Evolutionary conservation across 345 rosid genomes (phyloP), one percentile per base, ranked within the genome.

Genomic region (Ceriops decandra): DNA sequence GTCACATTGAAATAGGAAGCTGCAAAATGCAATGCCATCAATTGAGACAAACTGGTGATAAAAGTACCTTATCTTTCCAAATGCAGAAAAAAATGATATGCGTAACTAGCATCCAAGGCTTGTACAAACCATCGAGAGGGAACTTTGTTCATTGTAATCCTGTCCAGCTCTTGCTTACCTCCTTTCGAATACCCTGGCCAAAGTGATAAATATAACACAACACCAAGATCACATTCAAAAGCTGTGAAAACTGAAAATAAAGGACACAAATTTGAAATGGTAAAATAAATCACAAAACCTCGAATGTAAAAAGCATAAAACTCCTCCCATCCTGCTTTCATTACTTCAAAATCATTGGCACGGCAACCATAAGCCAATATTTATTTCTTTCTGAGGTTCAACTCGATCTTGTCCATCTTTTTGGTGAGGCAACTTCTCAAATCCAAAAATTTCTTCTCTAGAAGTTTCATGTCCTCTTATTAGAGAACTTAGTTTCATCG

Each of bases 61-160:
- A 28, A 21, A 28, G 8, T 42, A 91, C 97, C 95, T 91, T 69
- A 93, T 84, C 75, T 87, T 88, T 69, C 97, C 98, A 77, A 30
- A 31, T 31, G 32, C 3, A 31, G 32, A 31, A 31, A 31, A 89
- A 68, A 89, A 31, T 82, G 33, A 92, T 86, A 81, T 91, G 98
- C 24, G 24, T 22, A 22, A 22, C 24, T 22, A 91, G 68, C 91
- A 85, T 80, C 0, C 97, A 93, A 68, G 97, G 97, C 83, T 93
- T 93, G 0, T 0, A 96, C 91, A 52, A 93, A 89, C 98, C 98
- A 91, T 78, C 96, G 77, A 1, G 97, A 93, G 4, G 97, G 98
- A 59, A 87, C 80, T 58, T 92, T 91, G 72, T 84, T 84, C 26
- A 93, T 54, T 38, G 91, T 68, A 31, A 93, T 82, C 5, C 97